Conservation (phyloP, 2,329 filamentous ascomycete species). For the Colletotrichum endophyticum region DNA sequence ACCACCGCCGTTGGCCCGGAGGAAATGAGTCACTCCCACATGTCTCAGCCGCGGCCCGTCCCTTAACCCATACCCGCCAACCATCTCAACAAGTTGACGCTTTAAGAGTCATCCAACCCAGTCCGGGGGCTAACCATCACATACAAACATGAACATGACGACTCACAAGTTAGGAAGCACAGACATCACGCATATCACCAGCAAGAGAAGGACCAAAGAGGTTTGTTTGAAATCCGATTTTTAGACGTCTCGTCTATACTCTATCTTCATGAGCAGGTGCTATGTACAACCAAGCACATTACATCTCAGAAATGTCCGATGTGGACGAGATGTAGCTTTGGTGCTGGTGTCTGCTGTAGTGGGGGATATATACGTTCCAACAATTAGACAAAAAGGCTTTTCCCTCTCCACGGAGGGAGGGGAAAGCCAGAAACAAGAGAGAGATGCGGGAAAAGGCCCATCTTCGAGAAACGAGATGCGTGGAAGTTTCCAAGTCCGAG, state of each 20-base stretch:
- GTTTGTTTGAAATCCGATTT: constrained; percentile 10
- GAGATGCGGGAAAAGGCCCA: neutral
- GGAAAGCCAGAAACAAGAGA: neutral
- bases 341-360: neutral
- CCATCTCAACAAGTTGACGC: neutral
- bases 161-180: neutral
- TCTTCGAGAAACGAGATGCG: neutral
- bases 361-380: constrained; percentile 19
- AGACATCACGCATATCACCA: neutral
- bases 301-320: constrained; percentile 14
- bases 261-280: constrained; percentile 14
- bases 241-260: constrained; percentile 17
- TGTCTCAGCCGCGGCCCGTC: neutral
- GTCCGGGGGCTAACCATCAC: neutral
- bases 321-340: neutral
- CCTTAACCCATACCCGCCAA: neutral
- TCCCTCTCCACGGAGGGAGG: neutral
- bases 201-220: neutral
- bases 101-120: neutral
- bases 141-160: neutral
- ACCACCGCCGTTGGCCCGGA: neutral
- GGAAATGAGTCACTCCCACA: neutral
- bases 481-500: neutral
- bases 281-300: constrained; percentile 14
- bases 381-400: constrained; percentile 7